Evolutionary conservation across 768 basidiomycete genomes (phyloP).

Genomic region (Lyophyllum shimeji): DNA sequence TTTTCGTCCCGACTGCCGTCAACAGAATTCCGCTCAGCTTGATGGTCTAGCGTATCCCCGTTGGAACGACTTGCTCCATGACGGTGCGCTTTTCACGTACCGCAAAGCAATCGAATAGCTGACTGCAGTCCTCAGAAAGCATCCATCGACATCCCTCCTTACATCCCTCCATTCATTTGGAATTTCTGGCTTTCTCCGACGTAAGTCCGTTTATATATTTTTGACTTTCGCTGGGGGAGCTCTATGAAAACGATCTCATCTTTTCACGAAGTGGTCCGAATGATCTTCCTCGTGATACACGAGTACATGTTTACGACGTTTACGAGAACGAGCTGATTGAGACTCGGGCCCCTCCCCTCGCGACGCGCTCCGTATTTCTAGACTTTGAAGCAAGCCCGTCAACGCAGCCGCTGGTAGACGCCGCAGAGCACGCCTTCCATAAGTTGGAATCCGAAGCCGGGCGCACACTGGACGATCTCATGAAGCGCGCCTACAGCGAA

Average conservation of each 20-base stretch:
- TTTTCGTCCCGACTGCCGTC: too few relatives aligned
- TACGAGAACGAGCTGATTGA: conserved; percentile 51
- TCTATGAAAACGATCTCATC: not conserved
- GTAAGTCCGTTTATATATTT: conserved; percentile 31
- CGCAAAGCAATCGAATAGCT: not conserved
- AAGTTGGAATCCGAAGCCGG: conserved; percentile 44
- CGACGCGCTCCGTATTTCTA: conserved; percentile 37
- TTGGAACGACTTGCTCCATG: not conserved
- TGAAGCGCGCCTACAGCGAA: conserved; percentile 29
- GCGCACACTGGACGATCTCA: conserved; percentile 33
- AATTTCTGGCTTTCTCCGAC: conserved; percentile 47
- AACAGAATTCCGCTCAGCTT: too few relatives aligned
- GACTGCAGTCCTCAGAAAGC: not conserved
- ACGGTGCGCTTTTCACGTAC: not conserved
- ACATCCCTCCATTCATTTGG: conserved; percentile 48
- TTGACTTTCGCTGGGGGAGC: not conserved
- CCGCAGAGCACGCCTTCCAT: conserved; percentile 43
- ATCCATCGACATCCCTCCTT: conserved; percentile 27
- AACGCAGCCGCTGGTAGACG: conserved; percentile 33
- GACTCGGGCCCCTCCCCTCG: conserved; percentile 34
- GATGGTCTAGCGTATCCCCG: not conserved
- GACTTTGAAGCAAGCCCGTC: conserved; percentile 36
- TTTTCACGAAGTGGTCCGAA: conserved; percentile 15
- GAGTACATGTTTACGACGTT: conserved; percentile 53
- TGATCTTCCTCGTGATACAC: conserved; percentile 30